Base-by-base conservation (phyloP, 495 filamentous ascomycete genomes). In the Aspergillus ellipticus region DNA sequence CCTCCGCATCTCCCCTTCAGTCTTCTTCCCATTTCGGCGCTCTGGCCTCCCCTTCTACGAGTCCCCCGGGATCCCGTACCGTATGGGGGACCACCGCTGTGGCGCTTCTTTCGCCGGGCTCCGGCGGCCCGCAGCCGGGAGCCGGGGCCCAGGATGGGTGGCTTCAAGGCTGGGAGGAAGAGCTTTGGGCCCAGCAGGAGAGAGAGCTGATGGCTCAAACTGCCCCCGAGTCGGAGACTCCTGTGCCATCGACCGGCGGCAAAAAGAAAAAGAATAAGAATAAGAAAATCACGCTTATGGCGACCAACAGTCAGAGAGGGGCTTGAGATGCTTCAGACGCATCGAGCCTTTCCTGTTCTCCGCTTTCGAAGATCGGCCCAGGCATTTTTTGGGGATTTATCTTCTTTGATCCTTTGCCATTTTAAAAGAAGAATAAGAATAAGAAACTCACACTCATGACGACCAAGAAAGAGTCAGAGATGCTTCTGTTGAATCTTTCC, bases 371-470 rank as follows among this genome's bases (percentile, higher is more conserved):
- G 10, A 39, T 15, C 35, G 9, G 1, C 13, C 31, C 13, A 13
- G 9, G 9, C 9, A 2, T 33, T 31, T 31, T 10, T 31, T 31
- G 9, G 31, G 31, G 9, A 10, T 33, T 13, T 13, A 13, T 8
- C 13, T 13, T 33, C n/a, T n/a, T n/a, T n/a, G n/a, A n/a, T n/a
- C n/a, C n/a, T n/a, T n/a, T n/a, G n/a, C n/a, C n/a, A n/a, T n/a
- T n/a, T n/a, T n/a, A 79, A 49, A 92, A 89, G 74, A 91, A 89
- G 73, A 96, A 93, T 77, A 96, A 95, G 74, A 85, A 82, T 50
- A 92, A 95, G 75, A 94, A 95, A 78, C 96, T 96, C 49, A 96
- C 90, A 8, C 67, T 96, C 54, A 96, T 96, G 92, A 92, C 89
- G 55, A 96, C 92, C 31, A 89, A 82, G 66, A 85, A 66, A 87